Conservation (phyloP, 2,329 filamentous ascomycete species). For the Lasiodiplodia theobromae region DNA sequence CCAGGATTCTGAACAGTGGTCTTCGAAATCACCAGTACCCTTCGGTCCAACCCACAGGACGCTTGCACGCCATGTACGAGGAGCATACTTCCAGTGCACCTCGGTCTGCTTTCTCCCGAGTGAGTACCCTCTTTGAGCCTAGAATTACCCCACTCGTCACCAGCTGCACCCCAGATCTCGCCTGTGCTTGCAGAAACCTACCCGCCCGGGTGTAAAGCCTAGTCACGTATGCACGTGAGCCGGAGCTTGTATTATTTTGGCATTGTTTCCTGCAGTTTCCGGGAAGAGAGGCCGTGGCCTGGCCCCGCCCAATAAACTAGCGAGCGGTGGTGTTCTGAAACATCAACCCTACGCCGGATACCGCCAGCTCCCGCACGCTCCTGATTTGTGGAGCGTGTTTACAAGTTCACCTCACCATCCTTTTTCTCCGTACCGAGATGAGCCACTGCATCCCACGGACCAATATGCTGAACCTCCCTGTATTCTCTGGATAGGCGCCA, state of each 20-base stretch:
- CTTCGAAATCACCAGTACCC: slow-evolving; percentile 2
- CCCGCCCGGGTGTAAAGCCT: slow-evolving; percentile 12
- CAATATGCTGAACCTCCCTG: slow-evolving; percentile 1
- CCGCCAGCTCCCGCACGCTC: slow-evolving; percentile 11
- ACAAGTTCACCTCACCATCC: slow-evolving; percentile 8
- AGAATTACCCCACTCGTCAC: neutral
- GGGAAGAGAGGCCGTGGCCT: neutral
- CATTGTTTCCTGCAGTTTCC: slow-evolving; percentile 1
- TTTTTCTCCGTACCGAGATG: slow-evolving; percentile 27
- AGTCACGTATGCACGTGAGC: slow-evolving; percentile 2
- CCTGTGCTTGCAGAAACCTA: neutral
- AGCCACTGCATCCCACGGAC: slow-evolving; percentile 19
- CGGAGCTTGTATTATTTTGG: neutral
- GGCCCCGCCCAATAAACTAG: slow-evolving; percentile 17
- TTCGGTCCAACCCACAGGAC: slow-evolving; percentile 1
- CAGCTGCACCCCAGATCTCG: slow-evolving; percentile 23
- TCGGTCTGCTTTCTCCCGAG: slow-evolving; percentile 22
- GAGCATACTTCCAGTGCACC: neutral
- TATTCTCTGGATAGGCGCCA: neutral
- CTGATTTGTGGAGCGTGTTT: slow-evolving; percentile 16
- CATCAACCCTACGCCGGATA: slow-evolving; percentile 4
- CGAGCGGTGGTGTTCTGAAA: slow-evolving; percentile 19
- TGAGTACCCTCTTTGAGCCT: slow-evolving; percentile 9
- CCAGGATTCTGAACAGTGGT: neutral
- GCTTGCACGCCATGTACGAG: slow-evolving; percentile 2